Percentiles rank a stretch among this genome's conserved stretches.
These are phyloP conservation scores for Jatropha multifida DNA, from an alignment of 441 rosid species.

Conservation along the genomic window DNA sequence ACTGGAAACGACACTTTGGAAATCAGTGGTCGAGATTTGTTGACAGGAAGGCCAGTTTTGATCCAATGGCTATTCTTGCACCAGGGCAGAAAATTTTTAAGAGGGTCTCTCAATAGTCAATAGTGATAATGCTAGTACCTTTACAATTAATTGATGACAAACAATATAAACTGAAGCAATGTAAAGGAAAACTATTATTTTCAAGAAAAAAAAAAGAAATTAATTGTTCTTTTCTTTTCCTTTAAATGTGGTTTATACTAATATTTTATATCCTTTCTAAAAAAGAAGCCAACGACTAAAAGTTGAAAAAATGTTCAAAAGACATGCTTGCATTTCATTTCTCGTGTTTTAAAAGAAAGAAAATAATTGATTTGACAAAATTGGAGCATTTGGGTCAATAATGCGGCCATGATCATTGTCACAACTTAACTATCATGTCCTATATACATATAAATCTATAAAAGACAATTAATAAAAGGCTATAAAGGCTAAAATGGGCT, in stretches of 20 bases:
- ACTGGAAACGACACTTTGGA: slow-evolving; percentile 84
- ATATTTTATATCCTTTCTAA: neutral
- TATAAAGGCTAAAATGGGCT: neutral
- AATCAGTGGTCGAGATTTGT: slow-evolving; percentile 64
- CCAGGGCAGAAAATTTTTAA: slow-evolving; percentile 88
- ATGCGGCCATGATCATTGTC: slow-evolving; percentile 13
- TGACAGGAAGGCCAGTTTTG: slow-evolving; percentile 60
- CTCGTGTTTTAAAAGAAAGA: neutral
- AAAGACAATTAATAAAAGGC: neutral
- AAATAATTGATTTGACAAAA: slow-evolving; percentile 18
- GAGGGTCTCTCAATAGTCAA: slow-evolving; percentile 29
- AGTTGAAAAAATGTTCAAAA: neutral
- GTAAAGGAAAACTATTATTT: slow-evolving; percentile 28
- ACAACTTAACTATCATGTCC: slow-evolving; percentile 25
- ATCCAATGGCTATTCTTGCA: slow-evolving; percentile 80
- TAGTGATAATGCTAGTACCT: neutral
- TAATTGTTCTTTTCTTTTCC: neutral
- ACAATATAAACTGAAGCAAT: slow-evolving; percentile 21
- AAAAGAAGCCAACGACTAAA: slow-evolving; percentile 11
- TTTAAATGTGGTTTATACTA: too few species aligned
- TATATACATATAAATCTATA: neutral
- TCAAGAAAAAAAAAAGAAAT: neutral
- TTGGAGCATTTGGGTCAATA: neutral
- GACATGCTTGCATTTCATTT: neutral
- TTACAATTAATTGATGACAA: slow-evolving; percentile 22